Evolutionary conservation across 208 protist species (phyloP).

Genomic region (Strigomonas culicis): DNA sequence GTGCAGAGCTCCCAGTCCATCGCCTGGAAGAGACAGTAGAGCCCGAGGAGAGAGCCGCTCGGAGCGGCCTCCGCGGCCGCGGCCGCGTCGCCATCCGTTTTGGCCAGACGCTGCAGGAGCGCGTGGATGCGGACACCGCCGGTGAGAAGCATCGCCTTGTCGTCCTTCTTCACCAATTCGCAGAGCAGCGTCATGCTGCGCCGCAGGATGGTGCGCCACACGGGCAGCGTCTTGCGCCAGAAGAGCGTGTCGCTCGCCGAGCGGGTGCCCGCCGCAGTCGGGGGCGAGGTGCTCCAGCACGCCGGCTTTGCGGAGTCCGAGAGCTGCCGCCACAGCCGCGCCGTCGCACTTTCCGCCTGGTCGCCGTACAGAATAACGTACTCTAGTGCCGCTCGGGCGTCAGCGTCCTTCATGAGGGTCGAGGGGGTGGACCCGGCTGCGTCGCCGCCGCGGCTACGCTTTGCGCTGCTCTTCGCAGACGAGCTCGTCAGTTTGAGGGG

Average conservation of each 20-base stretch:
- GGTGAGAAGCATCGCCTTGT: neutral
- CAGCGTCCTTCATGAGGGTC: neutral
- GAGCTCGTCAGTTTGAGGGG: neutral
- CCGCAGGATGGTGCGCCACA: conserved; percentile 1
- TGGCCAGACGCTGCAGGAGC: too few species aligned
- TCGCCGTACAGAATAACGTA: conserved; percentile 27
- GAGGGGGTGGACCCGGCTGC: neutral
- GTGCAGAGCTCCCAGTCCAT: neutral
- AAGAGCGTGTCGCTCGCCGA: neutral
- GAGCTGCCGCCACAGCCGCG: neutral
- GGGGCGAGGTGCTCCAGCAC: too few species aligned
- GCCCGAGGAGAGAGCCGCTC: too few species aligned
- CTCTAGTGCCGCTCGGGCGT: conserved; percentile 5
- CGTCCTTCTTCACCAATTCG: neutral
- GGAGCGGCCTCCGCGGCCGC: neutral
- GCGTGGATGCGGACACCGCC: neutral
- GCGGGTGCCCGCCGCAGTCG: neutral
- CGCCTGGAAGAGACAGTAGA: neutral
- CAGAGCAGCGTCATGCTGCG: conserved; percentile 4
- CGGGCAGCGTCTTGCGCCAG: neutral
- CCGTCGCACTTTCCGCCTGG: conserved; percentile 1
- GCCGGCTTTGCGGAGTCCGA: conserved; percentile 1
- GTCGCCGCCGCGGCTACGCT: neutral
- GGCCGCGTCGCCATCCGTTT: neutral
- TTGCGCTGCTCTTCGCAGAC: neutral